Conservation (phyloP, 2,329 filamentous ascomycete species). For the Chrysosporium keratinophilum region DNA sequence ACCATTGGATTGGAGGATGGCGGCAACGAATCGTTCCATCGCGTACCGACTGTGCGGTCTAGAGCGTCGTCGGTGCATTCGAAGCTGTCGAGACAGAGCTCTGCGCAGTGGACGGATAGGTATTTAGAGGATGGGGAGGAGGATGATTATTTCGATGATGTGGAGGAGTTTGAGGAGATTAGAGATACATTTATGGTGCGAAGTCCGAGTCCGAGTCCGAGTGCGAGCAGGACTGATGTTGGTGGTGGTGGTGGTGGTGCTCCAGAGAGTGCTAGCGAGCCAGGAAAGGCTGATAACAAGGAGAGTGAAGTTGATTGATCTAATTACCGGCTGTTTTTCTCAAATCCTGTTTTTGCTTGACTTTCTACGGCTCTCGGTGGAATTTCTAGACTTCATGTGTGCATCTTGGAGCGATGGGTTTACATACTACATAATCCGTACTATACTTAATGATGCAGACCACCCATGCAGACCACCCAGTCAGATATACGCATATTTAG, state of each 20-base stretch:
- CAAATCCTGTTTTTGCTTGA: too few species aligned
- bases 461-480: too few species aligned
- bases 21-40: background rate
- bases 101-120: conserved; percentile 17
- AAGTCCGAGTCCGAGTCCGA: background rate
- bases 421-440: too few species aligned
- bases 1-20: background rate
- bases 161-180: background rate
- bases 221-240: background rate
- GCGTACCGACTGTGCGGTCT: background rate
- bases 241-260: background rate
- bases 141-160: conserved; percentile 12
- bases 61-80: conserved; percentile 13
- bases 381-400: too few species aligned
- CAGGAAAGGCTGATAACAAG: too few species aligned
- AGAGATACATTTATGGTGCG: background rate
- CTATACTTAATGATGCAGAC: too few species aligned
- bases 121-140: conserved; percentile 16
- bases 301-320: background rate
- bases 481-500: too few species aligned
- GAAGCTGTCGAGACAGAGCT: conserved; percentile 14
- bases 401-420: too few species aligned
- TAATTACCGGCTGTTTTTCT: too few species aligned
- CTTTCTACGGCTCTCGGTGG: too few species aligned
- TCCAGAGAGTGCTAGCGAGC: background rate